These are phyloP conservation scores for Monilinia aucupariae DNA, from an alignment of 2,329 filamentous ascomycete species.

Conservation along the genomic window DNA sequence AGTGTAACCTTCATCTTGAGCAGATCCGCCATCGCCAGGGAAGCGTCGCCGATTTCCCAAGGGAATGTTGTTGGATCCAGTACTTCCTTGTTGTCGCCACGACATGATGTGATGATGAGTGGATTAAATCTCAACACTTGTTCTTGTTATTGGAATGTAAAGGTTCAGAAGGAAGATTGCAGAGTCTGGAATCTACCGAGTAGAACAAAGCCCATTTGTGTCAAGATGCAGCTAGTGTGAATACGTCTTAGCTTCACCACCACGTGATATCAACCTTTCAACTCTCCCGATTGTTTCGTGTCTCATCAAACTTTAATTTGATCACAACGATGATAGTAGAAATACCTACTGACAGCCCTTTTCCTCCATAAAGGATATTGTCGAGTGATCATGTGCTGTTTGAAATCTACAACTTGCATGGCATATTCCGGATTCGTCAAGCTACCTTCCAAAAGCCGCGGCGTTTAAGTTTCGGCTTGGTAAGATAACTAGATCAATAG, in stretches of 20 bases:
- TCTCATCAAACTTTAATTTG: neutral
- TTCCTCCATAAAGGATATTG: neutral
- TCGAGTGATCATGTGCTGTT: neutral
- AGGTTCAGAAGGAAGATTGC: neutral
- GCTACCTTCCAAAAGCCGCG: neutral
- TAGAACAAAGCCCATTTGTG: neutral
- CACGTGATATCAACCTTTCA: neutral
- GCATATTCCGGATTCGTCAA: neutral
- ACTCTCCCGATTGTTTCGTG: neutral
- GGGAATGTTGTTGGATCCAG: slow-evolving; percentile 96
- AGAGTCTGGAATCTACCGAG: slow-evolving; percentile 2
- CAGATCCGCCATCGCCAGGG: slow-evolving; percentile 51
- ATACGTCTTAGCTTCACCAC: fast-evolving
- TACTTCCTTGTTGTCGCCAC: slow-evolving; percentile 76
- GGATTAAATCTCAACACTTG: neutral
- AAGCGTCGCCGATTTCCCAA: slow-evolving; percentile 80
- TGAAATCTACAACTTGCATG: neutral
- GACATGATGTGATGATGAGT: slow-evolving; percentile 45
- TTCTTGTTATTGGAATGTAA: neutral
- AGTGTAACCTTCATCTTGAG: slow-evolving; percentile 32
- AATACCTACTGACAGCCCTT: neutral
- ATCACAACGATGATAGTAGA: neutral
- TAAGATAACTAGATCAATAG: neutral
- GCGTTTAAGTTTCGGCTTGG: neutral
- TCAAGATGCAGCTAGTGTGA: neutral